phyloP scores from a whole-genome alignment of 371 early-diverging fungal species.

The Zychaea mexicana region DNA sequence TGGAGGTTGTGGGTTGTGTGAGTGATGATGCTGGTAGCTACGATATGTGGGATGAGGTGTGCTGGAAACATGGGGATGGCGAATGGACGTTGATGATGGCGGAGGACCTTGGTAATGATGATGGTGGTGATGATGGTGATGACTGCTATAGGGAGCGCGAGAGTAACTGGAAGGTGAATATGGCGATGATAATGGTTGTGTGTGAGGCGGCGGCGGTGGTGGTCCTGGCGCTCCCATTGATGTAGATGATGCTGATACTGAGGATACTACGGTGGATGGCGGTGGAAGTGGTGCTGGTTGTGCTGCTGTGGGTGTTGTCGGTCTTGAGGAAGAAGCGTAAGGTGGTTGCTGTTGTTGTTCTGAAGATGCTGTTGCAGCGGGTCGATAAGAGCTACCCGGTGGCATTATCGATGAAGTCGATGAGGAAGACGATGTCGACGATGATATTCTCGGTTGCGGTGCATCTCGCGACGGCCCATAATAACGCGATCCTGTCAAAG shows the following conservation, averaged over 20 bases:
- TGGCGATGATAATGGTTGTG: background rate
- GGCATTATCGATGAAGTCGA: background rate
- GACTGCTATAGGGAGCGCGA: background rate
- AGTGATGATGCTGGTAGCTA: slow-evolving; percentile 9
- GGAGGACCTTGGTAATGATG: slow-evolving; percentile 7
- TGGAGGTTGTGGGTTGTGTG: slow-evolving; percentile 19
- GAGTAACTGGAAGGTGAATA: background rate
- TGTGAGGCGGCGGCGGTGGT: background rate
- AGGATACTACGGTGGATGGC: background rate
- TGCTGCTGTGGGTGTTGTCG: slow-evolving; percentile 5
- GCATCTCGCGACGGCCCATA: slow-evolving; percentile 2
- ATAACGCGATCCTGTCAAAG: background rate
- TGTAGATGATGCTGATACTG: slow-evolving; percentile 2
- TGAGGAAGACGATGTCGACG: slow-evolving; percentile 1
- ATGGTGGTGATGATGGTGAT: slow-evolving; percentile 2
- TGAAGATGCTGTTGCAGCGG: background rate
- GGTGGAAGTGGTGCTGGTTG: slow-evolving; percentile 1
- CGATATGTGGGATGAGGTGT: slow-evolving; percentile 4
- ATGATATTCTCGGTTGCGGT: slow-evolving; percentile 1
- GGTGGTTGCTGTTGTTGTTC: background rate
- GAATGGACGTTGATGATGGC: slow-evolving; percentile 1
- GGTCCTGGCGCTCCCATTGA: background rate
- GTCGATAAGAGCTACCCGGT: background rate
- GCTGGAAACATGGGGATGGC: background rate
- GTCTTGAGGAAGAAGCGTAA: background rate